Conservation (phyloP, 768 basidiomycete species). For the Lepiota venenata region DNA sequence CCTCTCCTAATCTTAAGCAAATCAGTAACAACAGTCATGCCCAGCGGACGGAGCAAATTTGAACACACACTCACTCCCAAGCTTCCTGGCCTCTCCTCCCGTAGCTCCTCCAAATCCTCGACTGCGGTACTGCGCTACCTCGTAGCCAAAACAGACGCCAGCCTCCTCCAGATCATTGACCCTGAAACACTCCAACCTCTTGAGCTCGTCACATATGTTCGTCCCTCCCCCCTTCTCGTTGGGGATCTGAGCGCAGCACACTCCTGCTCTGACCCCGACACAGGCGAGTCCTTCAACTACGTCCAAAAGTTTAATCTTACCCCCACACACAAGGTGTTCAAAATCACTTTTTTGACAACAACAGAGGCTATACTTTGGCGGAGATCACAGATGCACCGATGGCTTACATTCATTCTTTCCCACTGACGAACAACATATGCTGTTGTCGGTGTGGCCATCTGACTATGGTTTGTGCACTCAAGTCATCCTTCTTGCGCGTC, state of each 20-base stretch:
- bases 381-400: constrained; percentile 9
- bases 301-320: not conserved
- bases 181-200: constrained; percentile 4
- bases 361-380: not conserved
- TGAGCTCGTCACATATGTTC: not conserved
- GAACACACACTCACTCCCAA: constrained; percentile 3
- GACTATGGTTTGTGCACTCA: not conserved
- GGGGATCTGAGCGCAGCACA: constrained; percentile 8
- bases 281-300: too few species aligned
- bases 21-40: not conserved
- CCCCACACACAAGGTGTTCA: not conserved
- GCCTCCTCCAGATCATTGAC: constrained; percentile 1
- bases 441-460: not conserved
- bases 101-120: not conserved
- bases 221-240: not conserved
- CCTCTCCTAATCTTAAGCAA: not conserved
- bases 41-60: constrained; percentile 2
- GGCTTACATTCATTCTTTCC: constrained; percentile 9
- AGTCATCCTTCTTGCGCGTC: not conserved
- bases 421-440: constrained; percentile 5
- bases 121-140: not conserved
- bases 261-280: not conserved
- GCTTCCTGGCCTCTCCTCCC: constrained; percentile 6
- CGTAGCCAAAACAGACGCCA: constrained; percentile 7
- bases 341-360: not conserved